Evolutionary conservation across 495 filamentous ascomycete genomes (phyloP).

Genomic region (Lineolata rhizophorae): DNA sequence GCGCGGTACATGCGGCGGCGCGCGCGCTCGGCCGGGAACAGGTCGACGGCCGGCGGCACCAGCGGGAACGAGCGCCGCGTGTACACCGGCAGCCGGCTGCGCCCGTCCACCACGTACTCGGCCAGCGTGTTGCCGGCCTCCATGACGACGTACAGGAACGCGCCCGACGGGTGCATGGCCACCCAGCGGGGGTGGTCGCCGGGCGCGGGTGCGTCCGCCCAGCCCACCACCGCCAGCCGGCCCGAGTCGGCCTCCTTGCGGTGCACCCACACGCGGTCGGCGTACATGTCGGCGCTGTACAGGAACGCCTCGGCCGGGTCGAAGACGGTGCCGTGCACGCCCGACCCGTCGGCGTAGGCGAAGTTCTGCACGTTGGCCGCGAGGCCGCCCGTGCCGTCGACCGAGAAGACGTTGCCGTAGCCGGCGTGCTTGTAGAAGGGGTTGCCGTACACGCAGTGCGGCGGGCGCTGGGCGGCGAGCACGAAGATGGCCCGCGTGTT

Average conservation of each 20-base stretch:
- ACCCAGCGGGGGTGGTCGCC: constrained; percentile 71
- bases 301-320: constrained; percentile 66
- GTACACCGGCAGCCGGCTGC: constrained; percentile 59
- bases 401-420: constrained; percentile 56
- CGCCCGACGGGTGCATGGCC: constrained; percentile 50
- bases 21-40: constrained; percentile 6
- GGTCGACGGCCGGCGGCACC: constrained; percentile 30
- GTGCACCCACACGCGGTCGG: constrained; percentile 75
- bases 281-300: constrained; percentile 65
- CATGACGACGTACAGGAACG: constrained; percentile 68
- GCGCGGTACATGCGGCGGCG: constrained; percentile 40
- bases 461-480: constrained; percentile 50
- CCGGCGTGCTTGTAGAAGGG: constrained; percentile 73
- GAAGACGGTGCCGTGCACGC: constrained; percentile 79
- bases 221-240: constrained; percentile 40
- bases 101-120: constrained; percentile 58
- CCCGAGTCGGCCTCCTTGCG: constrained; percentile 41
- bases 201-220: constrained; percentile 42
- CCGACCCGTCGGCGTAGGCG: constrained; percentile 47
- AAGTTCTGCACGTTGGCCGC: constrained; percentile 57
- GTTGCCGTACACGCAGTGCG: constrained; percentile 64
- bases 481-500: constrained; percentile 76
- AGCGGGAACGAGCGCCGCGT: constrained; percentile 55
- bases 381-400: constrained; percentile 36
- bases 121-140: constrained; percentile 62